Percentiles rank a stretch among this genome's conserved stretches.
Evolutionary conservation across 805 yeast genomes (phyloP).

Genomic region (Nematodospora valgi): DNA sequence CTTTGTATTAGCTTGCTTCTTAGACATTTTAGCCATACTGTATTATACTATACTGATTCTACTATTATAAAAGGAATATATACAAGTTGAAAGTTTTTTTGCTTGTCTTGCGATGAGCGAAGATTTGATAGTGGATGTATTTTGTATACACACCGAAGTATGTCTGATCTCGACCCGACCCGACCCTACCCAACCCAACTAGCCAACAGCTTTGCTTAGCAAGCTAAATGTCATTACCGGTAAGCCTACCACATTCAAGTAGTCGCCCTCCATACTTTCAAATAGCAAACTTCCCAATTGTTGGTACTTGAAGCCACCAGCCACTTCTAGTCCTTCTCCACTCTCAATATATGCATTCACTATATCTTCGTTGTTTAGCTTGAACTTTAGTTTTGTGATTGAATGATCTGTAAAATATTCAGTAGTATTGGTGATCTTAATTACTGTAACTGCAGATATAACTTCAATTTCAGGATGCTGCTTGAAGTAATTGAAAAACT

Average conservation of each 20-base stretch:
- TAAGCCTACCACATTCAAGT: conserved; percentile 81
- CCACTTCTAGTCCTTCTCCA: conserved; percentile 76
- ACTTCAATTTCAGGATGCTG: conserved; percentile 22
- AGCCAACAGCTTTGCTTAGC: conserved; percentile 31
- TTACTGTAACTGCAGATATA: conserved; percentile 31
- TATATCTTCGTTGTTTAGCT: conserved; percentile 46
- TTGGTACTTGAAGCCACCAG: conserved; percentile 92
- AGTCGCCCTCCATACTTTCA: conserved; percentile 69
- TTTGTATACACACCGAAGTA: no score
- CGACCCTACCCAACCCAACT: no score
- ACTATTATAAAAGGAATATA: no score
- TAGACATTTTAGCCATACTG: no score
- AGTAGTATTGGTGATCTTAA: conserved; percentile 10
- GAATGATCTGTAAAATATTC: conserved; percentile 15
- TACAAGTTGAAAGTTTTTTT: no score
- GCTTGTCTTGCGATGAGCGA: no score
- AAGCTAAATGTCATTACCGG: conserved; percentile 60
- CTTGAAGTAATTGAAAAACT: conserved; percentile 26
- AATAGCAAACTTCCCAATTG: conserved; percentile 67
- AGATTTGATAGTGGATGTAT: no score
- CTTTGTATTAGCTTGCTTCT: conserved; percentile 1
- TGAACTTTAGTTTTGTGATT: conserved; percentile 47
- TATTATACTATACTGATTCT: no score
- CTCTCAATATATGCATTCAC: conserved; percentile 60
- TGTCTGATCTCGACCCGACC: no score